Percentiles rank a stretch among this genome's conserved stretches.
Evolutionary conservation across 768 basidiomycete genomes (phyloP).

Genomic region (Leccinellum rugosiceps): DNA sequence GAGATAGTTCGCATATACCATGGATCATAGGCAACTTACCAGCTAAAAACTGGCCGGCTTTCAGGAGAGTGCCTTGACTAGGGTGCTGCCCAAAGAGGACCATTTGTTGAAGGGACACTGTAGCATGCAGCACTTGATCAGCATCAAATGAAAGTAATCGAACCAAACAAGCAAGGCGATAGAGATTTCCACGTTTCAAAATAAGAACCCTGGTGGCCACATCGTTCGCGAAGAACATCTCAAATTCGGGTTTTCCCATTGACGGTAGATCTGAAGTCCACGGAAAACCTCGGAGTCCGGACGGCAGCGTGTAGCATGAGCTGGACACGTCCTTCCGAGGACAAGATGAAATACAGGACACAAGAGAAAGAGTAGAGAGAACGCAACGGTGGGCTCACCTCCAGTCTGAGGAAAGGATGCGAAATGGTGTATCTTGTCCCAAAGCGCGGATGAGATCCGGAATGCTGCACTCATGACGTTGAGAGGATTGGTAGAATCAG

Average conservation of each 20-base stretch:
- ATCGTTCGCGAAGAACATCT: background rate
- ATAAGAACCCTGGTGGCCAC: background rate
- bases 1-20: background rate
- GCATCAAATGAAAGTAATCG: slow-evolving; percentile 1
- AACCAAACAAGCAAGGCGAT: background rate
- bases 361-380: background rate
- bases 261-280: background rate
- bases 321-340: background rate
- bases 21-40: slow-evolving; percentile 1
- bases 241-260: background rate
- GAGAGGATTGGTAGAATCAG: background rate
- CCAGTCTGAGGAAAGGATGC: slow-evolving; percentile 92
- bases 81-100: slow-evolving; percentile 18
- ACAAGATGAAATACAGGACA: background rate
- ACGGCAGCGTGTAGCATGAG: background rate
- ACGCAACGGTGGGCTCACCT: slow-evolving; percentile 44
- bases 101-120: slow-evolving; percentile 17
- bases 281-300: background rate
- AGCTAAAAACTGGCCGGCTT: slow-evolving; percentile 15
- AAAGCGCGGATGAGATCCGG: slow-evolving; percentile 72
- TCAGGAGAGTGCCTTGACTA: slow-evolving; percentile 17
- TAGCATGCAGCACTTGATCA: background rate
- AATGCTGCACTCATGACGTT: slow-evolving; percentile 44
- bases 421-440: slow-evolving; percentile 90
- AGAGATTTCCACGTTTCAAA: background rate